Evolutionary conservation across 495 filamentous ascomycete genomes (phyloP), one percentile per base, ranked within the genome.

Genomic region (Endocarpon pusillum): DNA sequence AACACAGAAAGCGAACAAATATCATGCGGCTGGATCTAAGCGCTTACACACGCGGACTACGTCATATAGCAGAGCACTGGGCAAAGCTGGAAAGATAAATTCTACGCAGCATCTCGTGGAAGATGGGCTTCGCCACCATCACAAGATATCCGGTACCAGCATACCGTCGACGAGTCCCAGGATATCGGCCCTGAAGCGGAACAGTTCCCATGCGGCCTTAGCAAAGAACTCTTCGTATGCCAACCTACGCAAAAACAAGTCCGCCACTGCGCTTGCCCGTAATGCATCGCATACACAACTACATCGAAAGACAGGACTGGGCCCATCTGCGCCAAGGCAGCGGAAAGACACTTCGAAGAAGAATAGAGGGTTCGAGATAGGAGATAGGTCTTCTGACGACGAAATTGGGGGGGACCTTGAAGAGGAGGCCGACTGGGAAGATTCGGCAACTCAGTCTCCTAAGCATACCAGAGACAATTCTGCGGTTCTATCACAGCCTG

Each of bases 371-470:
- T 65, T 65, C 42, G 56, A 65, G 34, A 31, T 65, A 22, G 60
- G 45, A n/a, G 59, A 62, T 27, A n/a, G n/a, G n/a, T n/a, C n/a
- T n/a, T n/a, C n/a, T n/a, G n/a, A n/a, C n/a, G n/a, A n/a, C n/a
- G n/a, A n/a, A n/a, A n/a, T n/a, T n/a, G n/a, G 28, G 28, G 55
- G 58, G 23, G 55, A 61, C 17, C 38, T 33, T n/a, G 52, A 51
- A 47, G 58, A 59, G 47, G 57, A 60, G 38, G 57, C 48, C 33
- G 61, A 62, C 32, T 65, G 61, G 61, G 61, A 65, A 38, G 61
- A 65, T 43, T 62, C 58, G 27, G 62, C 61, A n/a, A 15, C 28
- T 6, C 61, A 65, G 42, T 65, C 61, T 15, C 61, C 61, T 23
- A 57, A 63, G 48, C 61, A 58, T 37, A 65, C 59, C 14, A 40